A percentile compares a stretch with the other conserved stretches of the same genome.
These are phyloP conservation scores for Bolboschoenoplectus hybrid DNA, from an alignment of 202 grass and related monocot genomes.

Conservation along the genomic window DNA sequence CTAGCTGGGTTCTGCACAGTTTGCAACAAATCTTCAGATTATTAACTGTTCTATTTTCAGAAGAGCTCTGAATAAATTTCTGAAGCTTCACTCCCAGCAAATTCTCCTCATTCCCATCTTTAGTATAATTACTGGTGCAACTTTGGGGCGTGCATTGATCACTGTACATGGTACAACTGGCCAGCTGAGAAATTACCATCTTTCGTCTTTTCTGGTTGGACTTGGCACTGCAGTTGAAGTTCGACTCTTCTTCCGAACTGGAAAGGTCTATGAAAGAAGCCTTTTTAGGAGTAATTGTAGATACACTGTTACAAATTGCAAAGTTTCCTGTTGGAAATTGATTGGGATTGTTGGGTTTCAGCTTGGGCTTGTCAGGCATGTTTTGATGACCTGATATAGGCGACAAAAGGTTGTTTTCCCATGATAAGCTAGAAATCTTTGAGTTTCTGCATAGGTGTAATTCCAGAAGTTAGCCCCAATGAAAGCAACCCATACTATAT, in stretches of 20 bases:
- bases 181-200: conserved; percentile 46
- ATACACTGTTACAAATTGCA: conserved; percentile 49
- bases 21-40: conserved; percentile 61
- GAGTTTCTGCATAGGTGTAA: conserved; percentile 14
- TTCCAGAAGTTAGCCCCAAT: conserved; percentile 23
- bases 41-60: conserved; percentile 25
- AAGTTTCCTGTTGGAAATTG: conserved; percentile 47
- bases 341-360: not conserved
- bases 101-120: conserved; percentile 41
- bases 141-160: conserved; percentile 45
- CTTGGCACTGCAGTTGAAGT: conserved; percentile 62
- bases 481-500: not conserved
- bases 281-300: conserved; percentile 63
- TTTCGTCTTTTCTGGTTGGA: conserved; percentile 77
- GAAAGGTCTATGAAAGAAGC: conserved; percentile 37
- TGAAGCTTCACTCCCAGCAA: conserved; percentile 42
- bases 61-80: conserved; percentile 36
- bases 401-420: not conserved
- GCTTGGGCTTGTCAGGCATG: not conserved
- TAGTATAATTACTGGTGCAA: conserved; percentile 41
- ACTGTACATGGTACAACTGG: conserved; percentile 41
- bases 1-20: conserved; percentile 66
- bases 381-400: not conserved
- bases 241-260: conserved; percentile 50
- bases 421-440: conserved; percentile 22